Percentiles rank a stretch among this genome's conserved stretches.
These are phyloP conservation scores for Calonectria honghensis DNA, from an alignment of 2,329 filamentous ascomycete species.

Conservation along the genomic window DNA sequence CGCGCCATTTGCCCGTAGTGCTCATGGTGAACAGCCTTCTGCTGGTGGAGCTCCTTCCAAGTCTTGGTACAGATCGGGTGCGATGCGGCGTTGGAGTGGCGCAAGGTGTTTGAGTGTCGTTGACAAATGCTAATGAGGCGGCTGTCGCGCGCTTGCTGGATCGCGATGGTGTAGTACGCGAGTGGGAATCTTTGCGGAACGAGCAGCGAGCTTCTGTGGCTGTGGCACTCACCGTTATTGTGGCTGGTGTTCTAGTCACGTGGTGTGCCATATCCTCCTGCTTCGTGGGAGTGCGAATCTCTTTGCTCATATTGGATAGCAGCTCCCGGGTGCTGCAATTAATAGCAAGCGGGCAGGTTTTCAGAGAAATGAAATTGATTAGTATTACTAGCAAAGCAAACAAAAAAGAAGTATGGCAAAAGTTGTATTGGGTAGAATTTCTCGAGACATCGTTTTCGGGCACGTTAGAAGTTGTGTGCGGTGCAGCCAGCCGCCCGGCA, in stretches of 20 bases:
- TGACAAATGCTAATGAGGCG: constrained; percentile 12
- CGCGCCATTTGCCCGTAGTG: constrained; percentile 76
- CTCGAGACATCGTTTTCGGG: background rate
- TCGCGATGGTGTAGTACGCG: constrained; percentile 49
- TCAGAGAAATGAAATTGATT: background rate
- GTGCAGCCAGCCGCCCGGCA: constrained; percentile 6
- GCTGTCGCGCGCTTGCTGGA: constrained; percentile 36
- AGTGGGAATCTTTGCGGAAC: constrained; percentile 49
- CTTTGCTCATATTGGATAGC: background rate
- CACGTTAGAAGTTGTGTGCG: background rate
- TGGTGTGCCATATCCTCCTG: background rate
- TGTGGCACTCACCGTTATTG: constrained; percentile 9
- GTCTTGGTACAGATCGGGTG: constrained; percentile 18
- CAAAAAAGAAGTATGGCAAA: too few species aligned
- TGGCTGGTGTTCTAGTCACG: constrained; percentile 24
- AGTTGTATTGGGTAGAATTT: background rate
- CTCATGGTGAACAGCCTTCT: constrained; percentile 63
- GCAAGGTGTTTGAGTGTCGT: constrained; percentile 23
- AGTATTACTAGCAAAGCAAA: background rate
- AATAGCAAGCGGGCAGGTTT: background rate
- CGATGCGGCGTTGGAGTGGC: constrained; percentile 25
- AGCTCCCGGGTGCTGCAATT: background rate
- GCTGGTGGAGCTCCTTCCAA: constrained; percentile 36
- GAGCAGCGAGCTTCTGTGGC: constrained; percentile 27
- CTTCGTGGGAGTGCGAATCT: background rate